Evolutionary conservation across 805 yeast genomes (phyloP).

Genomic region (Torulaspora microellipsoides): DNA sequence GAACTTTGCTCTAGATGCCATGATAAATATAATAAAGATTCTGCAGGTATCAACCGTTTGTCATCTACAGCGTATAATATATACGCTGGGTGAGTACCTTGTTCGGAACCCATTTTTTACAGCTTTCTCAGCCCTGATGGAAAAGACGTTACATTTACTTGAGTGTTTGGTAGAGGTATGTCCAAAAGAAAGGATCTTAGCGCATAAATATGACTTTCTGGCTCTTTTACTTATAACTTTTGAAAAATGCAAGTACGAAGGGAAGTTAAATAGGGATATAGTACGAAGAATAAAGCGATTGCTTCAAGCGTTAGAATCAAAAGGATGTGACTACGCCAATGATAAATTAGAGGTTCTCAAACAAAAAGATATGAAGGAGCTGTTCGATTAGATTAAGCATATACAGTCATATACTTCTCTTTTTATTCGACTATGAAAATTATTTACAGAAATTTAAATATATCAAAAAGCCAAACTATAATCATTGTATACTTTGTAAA

Average conservation of each 20-base stretch:
- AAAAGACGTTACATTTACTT: constrained; percentile 14
- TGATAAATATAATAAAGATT: constrained; percentile 3
- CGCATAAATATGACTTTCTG: constrained; percentile 26
- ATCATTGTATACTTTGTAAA: constrained; percentile 30
- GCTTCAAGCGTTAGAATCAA: constrained; percentile 5
- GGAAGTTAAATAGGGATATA: constrained; percentile 10
- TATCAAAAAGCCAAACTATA: background rate
- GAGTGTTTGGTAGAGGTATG: constrained; percentile 7
- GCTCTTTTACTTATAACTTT: constrained; percentile 19
- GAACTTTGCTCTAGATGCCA: constrained; percentile 8
- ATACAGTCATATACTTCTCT: too few species aligned
- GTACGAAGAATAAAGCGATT: constrained; percentile 1
- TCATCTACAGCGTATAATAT: constrained; percentile 25
- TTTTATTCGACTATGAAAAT: too few species aligned
- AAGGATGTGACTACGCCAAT: constrained; percentile 14
- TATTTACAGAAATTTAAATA: background rate
- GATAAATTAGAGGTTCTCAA: constrained; percentile 9
- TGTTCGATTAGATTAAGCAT: constrained; percentile 1
- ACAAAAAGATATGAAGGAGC: constrained; percentile 4
- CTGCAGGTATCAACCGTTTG: constrained; percentile 11
- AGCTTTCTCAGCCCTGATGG: constrained; percentile 13
- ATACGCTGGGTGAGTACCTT: constrained; percentile 27
- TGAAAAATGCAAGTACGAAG: constrained; percentile 28
- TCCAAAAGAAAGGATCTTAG: constrained; percentile 21
- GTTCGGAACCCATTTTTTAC: constrained; percentile 30